Percentiles rank a stretch among this genome's conserved stretches.
Conservation (phyloP, 2,329 filamentous ascomycete genomes). For the Colletotrichum paranaense region DNA sequence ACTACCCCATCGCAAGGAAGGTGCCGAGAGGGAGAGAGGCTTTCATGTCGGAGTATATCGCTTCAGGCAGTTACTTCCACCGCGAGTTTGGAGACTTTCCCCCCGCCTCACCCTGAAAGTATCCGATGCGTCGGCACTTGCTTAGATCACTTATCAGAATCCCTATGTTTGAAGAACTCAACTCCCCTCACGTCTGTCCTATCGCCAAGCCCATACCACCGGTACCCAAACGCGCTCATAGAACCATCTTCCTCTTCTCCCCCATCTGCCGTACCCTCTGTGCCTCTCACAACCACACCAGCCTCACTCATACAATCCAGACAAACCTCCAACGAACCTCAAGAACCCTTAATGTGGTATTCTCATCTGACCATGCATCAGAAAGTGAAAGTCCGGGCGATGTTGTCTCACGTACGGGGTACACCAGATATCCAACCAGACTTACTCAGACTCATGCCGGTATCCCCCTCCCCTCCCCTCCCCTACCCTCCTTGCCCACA, state of each 20-base stretch:
- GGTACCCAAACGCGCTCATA: neutral
- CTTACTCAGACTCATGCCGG: neutral
- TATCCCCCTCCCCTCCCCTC: neutral
- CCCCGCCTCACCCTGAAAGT: neutral
- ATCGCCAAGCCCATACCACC: neutral
- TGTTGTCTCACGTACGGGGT: neutral
- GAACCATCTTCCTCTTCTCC: neutral
- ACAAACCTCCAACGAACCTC: neutral
- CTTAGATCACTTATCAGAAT: neutral
- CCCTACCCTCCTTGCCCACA: neutral
- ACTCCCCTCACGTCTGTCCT: neutral
- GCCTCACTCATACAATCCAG: neutral
- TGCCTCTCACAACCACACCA: too few relatives aligned
- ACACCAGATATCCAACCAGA: neutral
- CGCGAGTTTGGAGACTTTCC: neutral
- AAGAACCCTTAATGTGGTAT: neutral
- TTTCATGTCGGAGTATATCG: neutral
- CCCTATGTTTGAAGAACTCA: neutral
- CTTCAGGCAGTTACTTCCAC: neutral
- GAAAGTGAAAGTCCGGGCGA: neutral
- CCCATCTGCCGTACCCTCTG: neutral
- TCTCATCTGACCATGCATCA: neutral
- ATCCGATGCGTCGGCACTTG: neutral
- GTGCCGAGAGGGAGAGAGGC: neutral
- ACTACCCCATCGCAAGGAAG: neutral